Evolutionary conservation across 495 filamentous ascomycete species (phyloP), one percentile per base, ranked within the genome.

Genomic region (Lentithecium fluviatile): DNA sequence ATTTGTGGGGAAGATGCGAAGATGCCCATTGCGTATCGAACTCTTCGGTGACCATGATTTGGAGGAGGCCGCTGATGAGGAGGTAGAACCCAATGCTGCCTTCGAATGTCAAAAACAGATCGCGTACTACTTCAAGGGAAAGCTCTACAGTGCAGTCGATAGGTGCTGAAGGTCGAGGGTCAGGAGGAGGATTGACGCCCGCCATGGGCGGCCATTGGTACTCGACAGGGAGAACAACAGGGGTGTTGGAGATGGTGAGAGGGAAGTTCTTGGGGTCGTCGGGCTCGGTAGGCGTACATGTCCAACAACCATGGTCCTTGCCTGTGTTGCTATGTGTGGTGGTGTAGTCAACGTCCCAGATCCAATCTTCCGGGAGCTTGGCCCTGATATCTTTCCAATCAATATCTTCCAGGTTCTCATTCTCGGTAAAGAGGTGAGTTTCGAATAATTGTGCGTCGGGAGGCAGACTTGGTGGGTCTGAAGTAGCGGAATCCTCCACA

Each of bases 1-100:
- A 61, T 26, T 61, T 61, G 43, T 61, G 49, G 36, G 58, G 58
- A 3, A 61, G 42, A n/a, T 61, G 49, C 7, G 58, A 61, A 4
- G 50, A 45, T 10, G 58, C 58, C 49, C 51, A 55, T 11, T 10
- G 40, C 1, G 29, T 61, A 24, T 61, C 58, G 20, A 61, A 61
- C 0, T 61, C 58, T 23, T 55, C 26, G n/a, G 38, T 8, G 10
- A 61, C 58, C 24, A 61, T 48, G 40, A 61, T 48, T 49, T 61
- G 58, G 6, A 61, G 37, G 4, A 61, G 49, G 1, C 49, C 58
- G 29, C 54, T 61, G 1, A 54, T 32, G 17, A 61, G 58, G 11
- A 61, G 7, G 25, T 61, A 61, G 20, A 61, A 54, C 1, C 58
- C 58, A 2, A 55, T 53, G 20, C 49, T 54, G 11, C 58, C 50